These are phyloP conservation scores for Cordyceps farinosa DNA, from an alignment of 2,329 filamentous ascomycete species.

Conservation along the genomic window DNA sequence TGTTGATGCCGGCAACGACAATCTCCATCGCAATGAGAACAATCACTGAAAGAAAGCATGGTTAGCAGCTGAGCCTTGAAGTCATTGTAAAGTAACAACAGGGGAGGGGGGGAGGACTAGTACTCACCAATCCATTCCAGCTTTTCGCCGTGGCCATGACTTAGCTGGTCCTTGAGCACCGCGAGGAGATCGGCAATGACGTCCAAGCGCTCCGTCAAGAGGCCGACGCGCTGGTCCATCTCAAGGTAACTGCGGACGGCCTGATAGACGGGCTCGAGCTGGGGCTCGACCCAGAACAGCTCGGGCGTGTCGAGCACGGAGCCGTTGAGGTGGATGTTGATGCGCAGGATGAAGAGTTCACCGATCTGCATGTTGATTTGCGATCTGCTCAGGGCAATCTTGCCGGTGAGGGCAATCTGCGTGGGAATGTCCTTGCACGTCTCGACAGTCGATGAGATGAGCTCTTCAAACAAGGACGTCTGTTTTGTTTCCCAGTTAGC, in stretches of 20 bases:
- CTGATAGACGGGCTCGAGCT: constrained; percentile 93
- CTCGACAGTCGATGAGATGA: constrained; percentile 90
- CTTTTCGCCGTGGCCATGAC: constrained; percentile 87
- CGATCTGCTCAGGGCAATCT: constrained; percentile 79
- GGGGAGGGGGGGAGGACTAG: not conserved
- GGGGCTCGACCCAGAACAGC: constrained; percentile 97
- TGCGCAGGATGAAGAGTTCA: constrained; percentile 93
- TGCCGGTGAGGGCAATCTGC: constrained; percentile 88
- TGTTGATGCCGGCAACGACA: constrained; percentile 87
- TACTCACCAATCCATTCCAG: constrained; percentile 81
- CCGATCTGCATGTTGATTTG: constrained; percentile 99
- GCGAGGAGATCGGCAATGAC: constrained; percentile 89
- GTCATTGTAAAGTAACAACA: not conserved
- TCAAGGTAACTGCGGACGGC: constrained; percentile 93
- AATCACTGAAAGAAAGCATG: constrained; percentile 60
- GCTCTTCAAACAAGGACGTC: constrained; percentile 93
- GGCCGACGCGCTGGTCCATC: constrained; percentile 90
- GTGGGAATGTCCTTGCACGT: constrained; percentile 89
- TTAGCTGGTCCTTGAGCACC: constrained; percentile 92
- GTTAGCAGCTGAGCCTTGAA: constrained; percentile 19
- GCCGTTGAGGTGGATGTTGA: constrained; percentile 97
- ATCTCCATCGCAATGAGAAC: constrained; percentile 95
- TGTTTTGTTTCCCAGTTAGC: constrained; percentile 29
- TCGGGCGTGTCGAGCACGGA: constrained; percentile 95
- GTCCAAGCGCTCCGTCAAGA: constrained; percentile 84